Base-by-base conservation (phyloP, 345 rosid genomes). In the Geranium rotundifolium region DNA sequence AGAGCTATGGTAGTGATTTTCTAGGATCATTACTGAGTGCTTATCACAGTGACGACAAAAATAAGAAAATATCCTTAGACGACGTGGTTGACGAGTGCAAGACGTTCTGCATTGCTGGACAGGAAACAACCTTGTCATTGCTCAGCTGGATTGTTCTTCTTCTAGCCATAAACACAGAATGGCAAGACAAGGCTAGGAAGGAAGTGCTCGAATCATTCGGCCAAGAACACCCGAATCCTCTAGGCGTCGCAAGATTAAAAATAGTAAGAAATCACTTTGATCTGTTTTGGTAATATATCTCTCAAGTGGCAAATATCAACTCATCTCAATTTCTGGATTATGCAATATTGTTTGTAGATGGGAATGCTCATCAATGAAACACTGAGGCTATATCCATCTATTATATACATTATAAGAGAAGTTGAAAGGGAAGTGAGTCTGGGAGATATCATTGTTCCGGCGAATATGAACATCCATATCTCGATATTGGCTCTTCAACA, bases 141-240 rank as follows among this genome's bases (percentile, higher is more conserved):
- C 68, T 76, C 12, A 15, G 65, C 8, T 76, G 79, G 76, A 69
- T 62, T 10, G 57, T 63, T 13, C 62, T 75, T 61, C 70, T 75
- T 60, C 66, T 81, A 7, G 70, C 81, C 31, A 10, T 73, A n/a
- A 71, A 79, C 62, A 37, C 61, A 9, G 80, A 82, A 15, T 79
- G 81, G 80, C 86, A 82, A 69, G 80, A 79, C 18, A 70, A 70
- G 63, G 77, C 66, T 19, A 73, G 81, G 62, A 72, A 55, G 30
- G 84, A 80, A 61, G 77, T 70, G 16, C 27, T 70, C 16, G 69
- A 77, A 14, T 49, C 61, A 3, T 72, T 76, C 39, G 80, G 76
- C 56, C 52, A 65, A 5, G 56, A 57, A 56, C 50, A 56, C 19
- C 61, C 56, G 1, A 23, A 65, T 13, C 16, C 17, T 1, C 41